phyloP scores from a whole-genome alignment of 805 yeast species.

The Torulaspora quercuum region DNA sequence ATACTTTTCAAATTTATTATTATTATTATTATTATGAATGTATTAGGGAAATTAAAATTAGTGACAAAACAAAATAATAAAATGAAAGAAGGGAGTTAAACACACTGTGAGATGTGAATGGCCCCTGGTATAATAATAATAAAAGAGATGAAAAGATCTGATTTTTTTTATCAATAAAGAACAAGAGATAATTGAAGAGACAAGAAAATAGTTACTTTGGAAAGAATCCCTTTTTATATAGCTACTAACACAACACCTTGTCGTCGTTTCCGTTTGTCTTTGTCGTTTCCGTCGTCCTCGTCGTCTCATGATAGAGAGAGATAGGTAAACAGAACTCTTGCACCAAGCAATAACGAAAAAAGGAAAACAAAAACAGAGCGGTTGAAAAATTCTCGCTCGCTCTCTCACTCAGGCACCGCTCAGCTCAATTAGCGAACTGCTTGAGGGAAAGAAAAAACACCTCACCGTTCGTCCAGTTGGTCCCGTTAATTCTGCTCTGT shows the following conservation, averaged over 20 bases:
- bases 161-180: not conserved
- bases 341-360: too few relatives aligned
- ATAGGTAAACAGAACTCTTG: slow-evolving; percentile 9
- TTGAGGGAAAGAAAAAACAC: too few relatives aligned
- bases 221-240: slow-evolving; percentile 8
- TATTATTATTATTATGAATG: not conserved
- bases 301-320: slow-evolving; percentile 4
- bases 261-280: not conserved
- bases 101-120: too few relatives aligned
- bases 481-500: too few relatives aligned
- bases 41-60: too few relatives aligned
- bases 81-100: too few relatives aligned
- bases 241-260: slow-evolving; percentile 1
- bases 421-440: too few relatives aligned
- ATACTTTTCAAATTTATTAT: slow-evolving; percentile 1
- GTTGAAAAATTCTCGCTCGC: too few relatives aligned
- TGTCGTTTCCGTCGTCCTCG: not conserved
- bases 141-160: slow-evolving; percentile 10
- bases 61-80: too few relatives aligned
- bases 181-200: not conserved
- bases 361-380: slow-evolving; percentile 9
- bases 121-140: too few relatives aligned
- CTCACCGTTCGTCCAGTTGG: too few relatives aligned
- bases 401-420: not conserved
- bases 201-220: not conserved